Conservation (phyloP, 345 rosid species). For the Linum usitatissimum region DNA sequence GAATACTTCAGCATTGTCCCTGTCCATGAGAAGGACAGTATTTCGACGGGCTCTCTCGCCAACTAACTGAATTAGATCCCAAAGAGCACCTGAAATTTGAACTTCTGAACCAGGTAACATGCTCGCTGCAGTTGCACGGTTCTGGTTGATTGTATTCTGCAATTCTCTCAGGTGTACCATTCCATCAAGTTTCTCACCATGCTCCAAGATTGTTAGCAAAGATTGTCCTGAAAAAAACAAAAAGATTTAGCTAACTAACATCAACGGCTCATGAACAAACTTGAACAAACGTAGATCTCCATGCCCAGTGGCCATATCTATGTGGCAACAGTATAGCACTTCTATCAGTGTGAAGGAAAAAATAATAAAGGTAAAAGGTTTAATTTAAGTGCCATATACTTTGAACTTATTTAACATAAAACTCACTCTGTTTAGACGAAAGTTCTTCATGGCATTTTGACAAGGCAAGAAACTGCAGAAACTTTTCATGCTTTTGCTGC, state of each 20-base stretch:
- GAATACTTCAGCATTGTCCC: conserved; percentile 92
- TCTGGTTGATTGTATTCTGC: conserved; percentile 58
- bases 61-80: conserved; percentile 88
- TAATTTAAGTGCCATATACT: neutral
- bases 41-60: conserved; percentile 80
- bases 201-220: conserved; percentile 69
- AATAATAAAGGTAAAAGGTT: conserved; percentile 1
- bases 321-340: neutral
- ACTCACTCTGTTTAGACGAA: conserved; percentile 66
- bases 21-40: conserved; percentile 90
- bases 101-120: conserved; percentile 33
- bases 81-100: conserved; percentile 60
- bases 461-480: conserved; percentile 89
- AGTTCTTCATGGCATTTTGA: conserved; percentile 96
- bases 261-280: neutral
- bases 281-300: neutral
- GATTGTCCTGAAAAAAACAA: conserved; percentile 48
- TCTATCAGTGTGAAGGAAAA: neutral
- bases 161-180: conserved; percentile 78
- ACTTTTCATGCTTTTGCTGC: conserved; percentile 79
- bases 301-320: neutral
- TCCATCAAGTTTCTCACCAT: conserved; percentile 93
- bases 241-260: conserved; percentile 7
- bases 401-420: neutral
- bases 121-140: conserved; percentile 36